Conservation (phyloP, 306 rosid species). For the Begonia peltatifolia region DNA sequence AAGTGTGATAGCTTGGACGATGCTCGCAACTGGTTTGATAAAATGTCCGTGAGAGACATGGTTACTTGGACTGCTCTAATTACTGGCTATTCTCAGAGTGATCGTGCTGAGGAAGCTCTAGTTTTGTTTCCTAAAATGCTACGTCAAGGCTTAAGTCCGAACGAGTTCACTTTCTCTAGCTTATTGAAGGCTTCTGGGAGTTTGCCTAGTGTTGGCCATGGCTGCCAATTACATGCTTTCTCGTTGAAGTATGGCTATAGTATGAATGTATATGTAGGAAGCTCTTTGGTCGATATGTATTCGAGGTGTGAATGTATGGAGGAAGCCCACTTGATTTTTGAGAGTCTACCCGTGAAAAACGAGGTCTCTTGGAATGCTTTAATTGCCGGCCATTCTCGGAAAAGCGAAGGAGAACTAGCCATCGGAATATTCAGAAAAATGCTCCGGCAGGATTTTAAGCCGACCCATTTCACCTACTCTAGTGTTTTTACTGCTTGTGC, state of each 20-base stretch:
- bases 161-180: slow-evolving; percentile 17
- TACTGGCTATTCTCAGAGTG: slow-evolving; percentile 15
- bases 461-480: slow-evolving; percentile 17
- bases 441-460: slow-evolving; percentile 3
- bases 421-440: slow-evolving; percentile 6
- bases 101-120: slow-evolving; percentile 9
- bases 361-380: slow-evolving; percentile 21
- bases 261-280: slow-evolving; percentile 16
- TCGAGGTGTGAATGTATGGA: slow-evolving; percentile 13
- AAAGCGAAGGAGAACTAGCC: slow-evolving; percentile 9
- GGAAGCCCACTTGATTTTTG: slow-evolving; percentile 8
- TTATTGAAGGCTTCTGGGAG: slow-evolving; percentile 14
- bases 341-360: slow-evolving; percentile 5
- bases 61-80: slow-evolving; percentile 18
- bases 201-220: slow-evolving; percentile 5
- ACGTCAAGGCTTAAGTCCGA: slow-evolving; percentile 7
- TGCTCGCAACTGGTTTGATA: slow-evolving; percentile 8
- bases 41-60: slow-evolving; percentile 11
- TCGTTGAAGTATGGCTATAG: slow-evolving; percentile 12
- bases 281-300: slow-evolving; percentile 17
- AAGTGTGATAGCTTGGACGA: slow-evolving; percentile 13
- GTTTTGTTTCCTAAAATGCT: slow-evolving; percentile 14
- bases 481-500: slow-evolving; percentile 18
- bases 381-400: slow-evolving; percentile 17
- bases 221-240: slow-evolving; percentile 14